A percentile compares a stretch with the other conserved stretches of the same genome.
Evolutionary conservation across 129 eudicot species (phyloP).

Genomic region (Helianthus tuberosus): DNA sequence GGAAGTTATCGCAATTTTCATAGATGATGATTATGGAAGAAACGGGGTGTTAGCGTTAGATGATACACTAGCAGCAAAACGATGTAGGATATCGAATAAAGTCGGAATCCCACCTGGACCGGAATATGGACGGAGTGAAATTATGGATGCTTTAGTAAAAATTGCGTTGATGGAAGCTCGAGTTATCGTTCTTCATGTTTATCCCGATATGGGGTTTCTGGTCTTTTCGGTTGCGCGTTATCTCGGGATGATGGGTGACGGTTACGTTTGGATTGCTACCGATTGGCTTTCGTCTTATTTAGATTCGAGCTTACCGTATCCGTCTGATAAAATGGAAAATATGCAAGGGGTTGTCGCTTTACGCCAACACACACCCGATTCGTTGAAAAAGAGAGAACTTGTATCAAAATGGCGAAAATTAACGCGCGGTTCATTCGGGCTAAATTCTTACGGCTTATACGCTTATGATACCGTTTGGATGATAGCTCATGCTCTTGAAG

Average conservation of each 20-base stretch:
- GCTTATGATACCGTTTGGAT: slow-evolving; percentile 88
- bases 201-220: slow-evolving; percentile 64
- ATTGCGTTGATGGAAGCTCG: slow-evolving; percentile 81
- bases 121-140: slow-evolving; percentile 50
- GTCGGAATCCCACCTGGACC: slow-evolving; percentile 67
- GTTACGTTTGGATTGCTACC: slow-evolving; percentile 91
- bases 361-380: slow-evolving; percentile 73
- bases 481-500: slow-evolving; percentile 81
- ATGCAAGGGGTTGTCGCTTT: slow-evolving; percentile 87
- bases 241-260: slow-evolving; percentile 91
- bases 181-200: slow-evolving; percentile 76
- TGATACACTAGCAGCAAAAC: slow-evolving; percentile 79
- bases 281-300: slow-evolving; percentile 87
- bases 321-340: slow-evolving; percentile 46
- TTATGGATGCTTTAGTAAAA: slow-evolving; percentile 83
- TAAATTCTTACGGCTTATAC: slow-evolving; percentile 72
- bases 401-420: slow-evolving; percentile 53
- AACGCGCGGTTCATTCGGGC: slow-evolving; percentile 58
- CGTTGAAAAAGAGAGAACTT: slow-evolving; percentile 53
- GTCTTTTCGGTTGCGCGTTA: slow-evolving; percentile 67
- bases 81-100: slow-evolving; percentile 67
- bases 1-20: slow-evolving; percentile 61
- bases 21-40: slow-evolving; percentile 95
- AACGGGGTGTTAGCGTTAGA: slow-evolving; percentile 81
- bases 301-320: slow-evolving; percentile 55